Base-by-base conservation (phyloP, 495 filamentous ascomycete species). In the Halenospora varia region DNA sequence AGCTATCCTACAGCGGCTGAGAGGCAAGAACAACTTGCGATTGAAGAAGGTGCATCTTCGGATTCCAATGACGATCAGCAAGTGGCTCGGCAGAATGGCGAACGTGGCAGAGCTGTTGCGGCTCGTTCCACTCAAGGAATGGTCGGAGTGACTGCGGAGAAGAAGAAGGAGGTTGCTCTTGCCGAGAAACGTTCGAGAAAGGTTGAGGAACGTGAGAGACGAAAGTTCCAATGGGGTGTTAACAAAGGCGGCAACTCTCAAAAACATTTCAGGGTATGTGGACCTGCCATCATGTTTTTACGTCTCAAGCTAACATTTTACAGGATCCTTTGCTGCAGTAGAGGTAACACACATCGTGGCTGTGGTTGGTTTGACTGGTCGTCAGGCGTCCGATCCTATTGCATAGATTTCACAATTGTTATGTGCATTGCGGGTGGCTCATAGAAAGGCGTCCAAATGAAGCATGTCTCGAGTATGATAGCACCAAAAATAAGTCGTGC, bases 1-100 rank as follows among this genome's bases (percentile, higher is more conserved):
- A 87, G 78, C 70, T 82, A 95, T 72, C 89, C 89, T 2, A 81
- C 85, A 3, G 70, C 82, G 0, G 81, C 82, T 15, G 91, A 95
- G 68, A 81, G 81, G 45, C 72, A 79, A 66, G 75, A 82, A 74
- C 69, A 75, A 69, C 59, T 77, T 53, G 81, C 82, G 26, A 76
- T 81, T 20, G 79, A 84, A 59, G 76, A 70, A 20, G 73, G 68
- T 46, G 67, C 63, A 20, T 52, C 61, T 17, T 64, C 67, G 17
- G 71, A 71, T 29, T 69, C 65, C 49, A 69, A 74, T 20, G 70
- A 61, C n/a, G 60, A 66, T 41, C 54, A 61, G 24, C 62, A 56
- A 51, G 56, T 67, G 56, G 66, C 68, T 18, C 63, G 68, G 49
- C 64, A 68, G 18, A 62, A 62, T 53, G 66, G 76, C 49, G 73